Base-by-base conservation (phyloP, 345 rosid species). In the Jatropha curcas region DNA sequence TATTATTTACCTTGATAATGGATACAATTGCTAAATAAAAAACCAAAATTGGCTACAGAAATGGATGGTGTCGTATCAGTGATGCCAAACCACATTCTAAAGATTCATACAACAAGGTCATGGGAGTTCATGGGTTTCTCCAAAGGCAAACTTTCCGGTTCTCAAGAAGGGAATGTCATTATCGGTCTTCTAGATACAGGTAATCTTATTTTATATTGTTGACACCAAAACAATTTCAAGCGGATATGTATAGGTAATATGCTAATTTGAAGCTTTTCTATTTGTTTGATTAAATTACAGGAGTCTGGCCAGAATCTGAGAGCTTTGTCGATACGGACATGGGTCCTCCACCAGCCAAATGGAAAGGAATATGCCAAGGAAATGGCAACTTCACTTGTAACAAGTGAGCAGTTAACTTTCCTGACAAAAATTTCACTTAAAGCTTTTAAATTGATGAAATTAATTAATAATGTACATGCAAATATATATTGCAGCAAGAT, bases 71-170 rank as follows among this genome's bases (percentile, higher is more conserved):
- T 81, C 16, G 59, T 77, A 52, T 81, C 81, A 35, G 71, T 81
- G 30, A 46, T 77, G 46, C 81, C 84, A 1, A 57, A 77, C 55
- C 68, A 5, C 12, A 74, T 53, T 22, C 37, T 77, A 17, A 45
- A 74, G 13, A 65, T 77, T 37, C 84, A 81, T 74, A 81, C 84
- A 1, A 81, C 81, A 74, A 68, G 83, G 33, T 80, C 83, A 39
- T 80, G 83, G 75, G 74, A 71, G 33, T 80, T 75, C 60, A 57
- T 72, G 59, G 80, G 77, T 17, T 68, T 80, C 45, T 17, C 55
- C 28, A 56, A 64, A 51, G n/a, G 52, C 20, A 51, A 75, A 61
- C 63, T 53, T 8, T 34, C 33, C 20, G 69, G 45, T 7, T 39
- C 76, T 7, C 46, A 16, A n/a, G 34, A 68, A 68, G 80, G 76